A percentile compares a stretch with the other conserved stretches of the same genome.
phyloP scores from a whole-genome alignment of 345 rosid genomes.

The Aquilaria malaccensis region DNA sequence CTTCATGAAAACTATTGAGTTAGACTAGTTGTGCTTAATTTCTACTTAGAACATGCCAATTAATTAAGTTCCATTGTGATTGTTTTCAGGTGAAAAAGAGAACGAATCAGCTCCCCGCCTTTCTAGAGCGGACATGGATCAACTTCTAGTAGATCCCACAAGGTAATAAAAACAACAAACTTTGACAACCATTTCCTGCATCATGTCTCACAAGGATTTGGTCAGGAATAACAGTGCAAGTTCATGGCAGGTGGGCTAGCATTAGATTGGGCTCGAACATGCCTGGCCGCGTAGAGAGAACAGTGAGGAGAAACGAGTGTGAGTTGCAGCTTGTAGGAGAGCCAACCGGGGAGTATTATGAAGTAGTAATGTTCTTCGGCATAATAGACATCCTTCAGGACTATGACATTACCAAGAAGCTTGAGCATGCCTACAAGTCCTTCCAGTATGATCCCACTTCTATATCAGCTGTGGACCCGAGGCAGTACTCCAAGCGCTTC shows the following conservation, averaged over 20 bases:
- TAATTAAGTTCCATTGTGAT: neutral
- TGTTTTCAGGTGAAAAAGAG: constrained; percentile 22
- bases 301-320: constrained; percentile 38
- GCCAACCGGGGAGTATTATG: constrained; percentile 70
- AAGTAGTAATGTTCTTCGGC: constrained; percentile 76
- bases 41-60: neutral
- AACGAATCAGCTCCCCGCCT: constrained; percentile 26
- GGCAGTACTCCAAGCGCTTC: constrained; percentile 72
- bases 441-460: constrained; percentile 78
- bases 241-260: constrained; percentile 62
- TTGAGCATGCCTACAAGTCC: constrained; percentile 86
- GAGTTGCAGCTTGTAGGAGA: constrained; percentile 70
- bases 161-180: constrained; percentile 19
- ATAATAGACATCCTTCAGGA: constrained; percentile 90
- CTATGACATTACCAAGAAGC: constrained; percentile 88
- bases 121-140: constrained; percentile 30
- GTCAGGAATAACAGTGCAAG: neutral
- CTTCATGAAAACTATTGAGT: constrained; percentile 9
- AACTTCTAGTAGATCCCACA: constrained; percentile 31
- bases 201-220: neutral
- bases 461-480: constrained; percentile 86
- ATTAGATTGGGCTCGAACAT: constrained; percentile 66
- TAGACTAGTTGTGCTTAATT: neutral
- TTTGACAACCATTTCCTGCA: neutral
- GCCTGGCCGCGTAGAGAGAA: constrained; percentile 79